Conservation (phyloP, 345 rosid genomes). For the Combretum micranthum region DNA sequence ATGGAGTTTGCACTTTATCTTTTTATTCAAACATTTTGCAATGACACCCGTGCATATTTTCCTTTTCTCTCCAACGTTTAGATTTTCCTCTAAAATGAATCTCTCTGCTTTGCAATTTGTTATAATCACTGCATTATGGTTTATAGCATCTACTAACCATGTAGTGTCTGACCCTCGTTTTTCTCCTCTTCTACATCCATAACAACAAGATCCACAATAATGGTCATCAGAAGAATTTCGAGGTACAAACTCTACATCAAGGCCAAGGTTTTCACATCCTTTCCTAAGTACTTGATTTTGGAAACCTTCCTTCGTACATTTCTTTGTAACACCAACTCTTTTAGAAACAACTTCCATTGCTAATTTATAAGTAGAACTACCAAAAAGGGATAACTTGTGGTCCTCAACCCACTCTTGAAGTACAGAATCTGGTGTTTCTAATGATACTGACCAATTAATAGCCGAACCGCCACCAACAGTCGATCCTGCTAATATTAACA, state of each 20-base stretch:
- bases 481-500: constrained; percentile 58
- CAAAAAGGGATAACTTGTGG: constrained; percentile 36
- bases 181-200: constrained; percentile 77
- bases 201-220: constrained; percentile 78
- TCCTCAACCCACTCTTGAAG: constrained; percentile 70
- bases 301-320: constrained; percentile 48
- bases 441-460: constrained; percentile 84
- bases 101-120: constrained; percentile 83
- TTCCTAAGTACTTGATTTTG: constrained; percentile 69
- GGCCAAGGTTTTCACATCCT: constrained; percentile 74
- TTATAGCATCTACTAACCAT: constrained; percentile 82
- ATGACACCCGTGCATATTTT: constrained; percentile 72
- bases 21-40: constrained; percentile 31
- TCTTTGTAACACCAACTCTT: constrained; percentile 67
- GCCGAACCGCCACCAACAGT: constrained; percentile 89
- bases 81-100: constrained; percentile 37
- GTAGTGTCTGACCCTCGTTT: constrained; percentile 74
- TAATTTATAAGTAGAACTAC: constrained; percentile 33
- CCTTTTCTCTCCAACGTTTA: constrained; percentile 17
- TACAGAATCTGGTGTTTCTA: constrained; percentile 55
- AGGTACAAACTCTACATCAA: constrained; percentile 38
- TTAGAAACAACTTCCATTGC: constrained; percentile 68
- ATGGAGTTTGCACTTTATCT: constrained; percentile 34
- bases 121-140: constrained; percentile 56
- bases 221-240: constrained; percentile 71